phyloP scores from a whole-genome alignment of 345 rosid genomes.

The Odontarrhena argentea region DNA sequence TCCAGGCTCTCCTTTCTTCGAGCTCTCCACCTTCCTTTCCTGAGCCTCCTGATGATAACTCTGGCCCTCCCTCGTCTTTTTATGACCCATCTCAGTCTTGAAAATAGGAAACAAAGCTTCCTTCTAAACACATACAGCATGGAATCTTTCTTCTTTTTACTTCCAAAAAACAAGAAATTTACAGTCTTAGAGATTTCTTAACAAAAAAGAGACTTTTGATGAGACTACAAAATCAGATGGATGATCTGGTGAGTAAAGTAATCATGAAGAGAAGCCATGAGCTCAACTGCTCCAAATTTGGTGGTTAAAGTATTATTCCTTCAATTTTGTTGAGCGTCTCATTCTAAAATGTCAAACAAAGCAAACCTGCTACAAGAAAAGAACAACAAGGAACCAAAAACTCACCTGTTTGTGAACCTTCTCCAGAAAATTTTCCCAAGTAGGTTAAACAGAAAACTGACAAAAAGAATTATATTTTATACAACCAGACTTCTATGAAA shows the following conservation, averaged over 20 bases:
- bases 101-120: conserved; percentile 54
- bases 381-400: conserved; percentile 29
- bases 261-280: conserved; percentile 34
- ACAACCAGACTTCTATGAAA: not conserved
- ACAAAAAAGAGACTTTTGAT: conserved; percentile 28
- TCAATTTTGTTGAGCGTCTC: conserved; percentile 57
- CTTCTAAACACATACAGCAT: conserved; percentile 54
- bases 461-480: conserved; percentile 13
- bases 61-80: conserved; percentile 61
- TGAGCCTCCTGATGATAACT: conserved; percentile 61
- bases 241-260: conserved; percentile 6
- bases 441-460: conserved; percentile 42
- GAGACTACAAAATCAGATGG: not conserved
- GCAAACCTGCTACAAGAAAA: conserved; percentile 53
- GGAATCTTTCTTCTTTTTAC: conserved; percentile 28
- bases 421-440: conserved; percentile 35
- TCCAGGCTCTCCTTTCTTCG: conserved; percentile 38
- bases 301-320: conserved; percentile 40
- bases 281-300: conserved; percentile 54
- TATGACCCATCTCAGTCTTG: conserved; percentile 62
- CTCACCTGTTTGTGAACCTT: conserved; percentile 39
- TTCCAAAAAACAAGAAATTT: conserved; percentile 4
- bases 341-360: conserved; percentile 43
- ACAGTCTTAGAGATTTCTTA: not conserved
- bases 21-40: conserved; percentile 50